Evolutionary conservation across 495 filamentous ascomycete genomes (phyloP).

Genomic region (Jackrogersella minutella): DNA sequence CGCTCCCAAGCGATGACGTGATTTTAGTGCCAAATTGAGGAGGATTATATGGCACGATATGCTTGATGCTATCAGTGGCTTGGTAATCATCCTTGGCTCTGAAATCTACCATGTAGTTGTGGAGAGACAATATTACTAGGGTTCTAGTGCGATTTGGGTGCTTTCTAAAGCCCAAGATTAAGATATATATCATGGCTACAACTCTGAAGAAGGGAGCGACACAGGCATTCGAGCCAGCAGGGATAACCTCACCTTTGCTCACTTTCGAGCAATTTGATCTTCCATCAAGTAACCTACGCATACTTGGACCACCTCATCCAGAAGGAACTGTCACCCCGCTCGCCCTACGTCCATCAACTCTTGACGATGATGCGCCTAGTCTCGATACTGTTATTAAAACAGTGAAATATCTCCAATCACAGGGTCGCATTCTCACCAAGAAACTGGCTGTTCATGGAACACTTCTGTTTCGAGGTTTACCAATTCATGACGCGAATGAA

Average conservation of each 20-base stretch:
- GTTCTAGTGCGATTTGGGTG: neutral
- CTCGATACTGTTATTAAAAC: conserved; percentile 47
- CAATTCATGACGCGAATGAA: conserved; percentile 46
- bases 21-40: conserved; percentile 24
- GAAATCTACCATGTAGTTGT: neutral
- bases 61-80: neutral
- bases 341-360: conserved; percentile 48
- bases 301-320: conserved; percentile 51
- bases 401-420: conserved; percentile 37
- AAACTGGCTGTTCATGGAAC: conserved; percentile 49
- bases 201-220: neutral
- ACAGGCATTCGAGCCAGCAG: conserved; percentile 4
- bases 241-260: conserved; percentile 19
- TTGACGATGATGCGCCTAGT: conserved; percentile 21
- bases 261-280: conserved; percentile 44
- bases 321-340: conserved; percentile 52
- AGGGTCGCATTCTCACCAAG: conserved; percentile 42
- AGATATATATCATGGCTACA: conserved; percentile 20
- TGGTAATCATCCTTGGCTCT: neutral
- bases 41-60: conserved; percentile 12
- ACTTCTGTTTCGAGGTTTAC: conserved; percentile 50
- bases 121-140: neutral
- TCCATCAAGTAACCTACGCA: conserved; percentile 51
- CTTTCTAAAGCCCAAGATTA: neutral
- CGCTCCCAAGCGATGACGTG: conserved; percentile 18